A percentile compares a stretch with the other conserved stretches of the same genome.
Conservation (phyloP, 1,284 basidiomycete species). For the Inonotus hispidus region DNA sequence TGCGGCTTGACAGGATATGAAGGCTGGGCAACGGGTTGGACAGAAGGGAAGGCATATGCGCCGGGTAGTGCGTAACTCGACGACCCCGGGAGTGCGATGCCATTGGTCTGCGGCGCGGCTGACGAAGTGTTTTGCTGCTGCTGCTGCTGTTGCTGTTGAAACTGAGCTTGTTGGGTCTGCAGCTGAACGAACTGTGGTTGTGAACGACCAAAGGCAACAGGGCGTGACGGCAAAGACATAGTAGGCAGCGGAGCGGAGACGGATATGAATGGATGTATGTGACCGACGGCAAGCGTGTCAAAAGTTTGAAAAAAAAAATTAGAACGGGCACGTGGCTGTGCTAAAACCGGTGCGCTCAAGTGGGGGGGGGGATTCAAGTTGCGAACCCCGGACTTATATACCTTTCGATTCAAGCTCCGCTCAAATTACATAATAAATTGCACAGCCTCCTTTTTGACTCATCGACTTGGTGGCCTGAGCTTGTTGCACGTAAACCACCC, state of each 20-base stretch:
- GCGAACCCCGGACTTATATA: conserved; percentile 29
- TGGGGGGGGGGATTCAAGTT: conserved; percentile 19
- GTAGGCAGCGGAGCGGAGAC: neutral
- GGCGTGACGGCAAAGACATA: conserved; percentile 73
- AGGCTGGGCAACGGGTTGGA: conserved; percentile 30
- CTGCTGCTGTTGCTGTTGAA: conserved; percentile 26
- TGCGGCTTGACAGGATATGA: conserved; percentile 31
- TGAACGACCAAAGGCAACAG: conserved; percentile 67
- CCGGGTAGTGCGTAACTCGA: conserved; percentile 41
- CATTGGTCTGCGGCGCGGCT: conserved; percentile 41
- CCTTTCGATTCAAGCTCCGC: conserved; percentile 29
- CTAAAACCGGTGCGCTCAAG: conserved; percentile 20
- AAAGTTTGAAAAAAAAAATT: conserved; percentile 17
- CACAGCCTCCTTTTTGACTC: conserved; percentile 2
- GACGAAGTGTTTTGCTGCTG: conserved; percentile 43
- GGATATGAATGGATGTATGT: too few species aligned
- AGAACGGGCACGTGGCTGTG: conserved; percentile 29
- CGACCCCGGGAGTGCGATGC: conserved; percentile 26
- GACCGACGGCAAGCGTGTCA: neutral
- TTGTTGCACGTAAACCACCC: neutral
- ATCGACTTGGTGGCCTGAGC: neutral
- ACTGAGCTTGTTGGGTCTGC: conserved; percentile 31
- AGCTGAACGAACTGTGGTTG: conserved; percentile 40
- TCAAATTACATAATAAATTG: neutral
- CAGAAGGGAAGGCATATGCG: conserved; percentile 13